phyloP scores from a whole-genome alignment of 2,329 filamentous ascomycete genomes.

The Botrytis fragariae region DNA sequence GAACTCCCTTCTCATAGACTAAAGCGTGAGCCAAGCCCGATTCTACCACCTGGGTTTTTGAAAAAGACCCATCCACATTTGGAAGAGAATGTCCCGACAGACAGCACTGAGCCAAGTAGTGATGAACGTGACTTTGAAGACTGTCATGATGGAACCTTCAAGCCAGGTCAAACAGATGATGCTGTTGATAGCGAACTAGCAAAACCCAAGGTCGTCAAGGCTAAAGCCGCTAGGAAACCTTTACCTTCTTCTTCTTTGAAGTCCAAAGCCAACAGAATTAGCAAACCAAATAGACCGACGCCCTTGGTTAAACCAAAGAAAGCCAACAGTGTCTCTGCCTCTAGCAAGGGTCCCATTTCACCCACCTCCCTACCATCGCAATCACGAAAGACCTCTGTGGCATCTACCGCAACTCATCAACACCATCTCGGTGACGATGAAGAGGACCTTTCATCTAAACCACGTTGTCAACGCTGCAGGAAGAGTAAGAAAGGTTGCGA shows the following conservation, averaged over 20 bases:
- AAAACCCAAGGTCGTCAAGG: constrained; percentile 43
- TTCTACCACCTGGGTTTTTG: constrained; percentile 45
- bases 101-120: constrained; percentile 59
- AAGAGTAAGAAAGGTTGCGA: constrained; percentile 99
- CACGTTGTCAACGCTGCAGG: constrained; percentile 94
- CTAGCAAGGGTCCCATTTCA: constrained; percentile 52
- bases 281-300: constrained; percentile 43
- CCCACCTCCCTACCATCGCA: constrained; percentile 65
- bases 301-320: constrained; percentile 50
- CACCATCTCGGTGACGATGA: constrained; percentile 66
- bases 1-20: constrained; percentile 60
- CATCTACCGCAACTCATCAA: constrained; percentile 63
- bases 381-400: constrained; percentile 72
- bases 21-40: constrained; percentile 53
- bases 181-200: constrained; percentile 27
- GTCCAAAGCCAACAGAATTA: constrained; percentile 46
- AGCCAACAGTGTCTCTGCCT: constrained; percentile 37
- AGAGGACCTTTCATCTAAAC: constrained; percentile 91
- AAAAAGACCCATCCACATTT: constrained; percentile 48
- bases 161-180: constrained; percentile 32
- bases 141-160: constrained; percentile 39
- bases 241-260: constrained; percentile 43
- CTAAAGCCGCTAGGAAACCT: constrained; percentile 45
- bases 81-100: constrained; percentile 54
- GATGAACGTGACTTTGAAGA: constrained; percentile 57